These are phyloP conservation scores for Haplographium delicatum DNA, from an alignment of 495 filamentous ascomycete genomes.

Conservation along the genomic window DNA sequence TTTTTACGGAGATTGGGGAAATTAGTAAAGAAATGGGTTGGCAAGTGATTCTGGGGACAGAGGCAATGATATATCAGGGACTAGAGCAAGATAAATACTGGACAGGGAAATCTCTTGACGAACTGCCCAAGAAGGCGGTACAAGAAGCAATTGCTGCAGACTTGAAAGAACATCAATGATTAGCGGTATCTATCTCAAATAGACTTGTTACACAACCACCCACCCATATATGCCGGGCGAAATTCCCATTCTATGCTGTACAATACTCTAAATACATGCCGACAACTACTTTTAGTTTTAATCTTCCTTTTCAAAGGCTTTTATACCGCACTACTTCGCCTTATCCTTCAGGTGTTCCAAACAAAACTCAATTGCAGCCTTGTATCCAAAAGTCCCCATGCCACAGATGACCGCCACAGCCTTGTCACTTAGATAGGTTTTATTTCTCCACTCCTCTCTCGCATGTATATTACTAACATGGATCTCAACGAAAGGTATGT, in stretches of 20 bases:
- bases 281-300: no score
- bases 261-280: no score
- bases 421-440: constrained; percentile 67
- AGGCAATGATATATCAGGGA: constrained; percentile 68
- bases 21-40: constrained; percentile 54
- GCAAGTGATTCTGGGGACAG: constrained; percentile 63
- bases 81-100: constrained; percentile 62
- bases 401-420: constrained; percentile 63
- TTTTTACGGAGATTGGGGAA: constrained; percentile 55
- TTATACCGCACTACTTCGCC: constrained; percentile 22
- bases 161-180: not conserved
- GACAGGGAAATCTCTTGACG: constrained; percentile 47
- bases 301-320: no score
- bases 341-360: constrained; percentile 40
- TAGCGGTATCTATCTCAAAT: no score
- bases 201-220: no score
- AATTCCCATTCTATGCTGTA: no score
- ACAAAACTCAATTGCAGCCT: constrained; percentile 60
- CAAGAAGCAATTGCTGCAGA: not conserved
- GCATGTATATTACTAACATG: constrained; percentile 67
- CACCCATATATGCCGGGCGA: no score
- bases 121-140: constrained; percentile 25
- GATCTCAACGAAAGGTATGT: constrained; percentile 65
- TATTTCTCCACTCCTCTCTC: constrained; percentile 55
- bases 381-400: constrained; percentile 63